Evolutionary conservation across 2,329 filamentous ascomycete genomes (phyloP).

Genomic region (Aspergillus japonicus): DNA sequence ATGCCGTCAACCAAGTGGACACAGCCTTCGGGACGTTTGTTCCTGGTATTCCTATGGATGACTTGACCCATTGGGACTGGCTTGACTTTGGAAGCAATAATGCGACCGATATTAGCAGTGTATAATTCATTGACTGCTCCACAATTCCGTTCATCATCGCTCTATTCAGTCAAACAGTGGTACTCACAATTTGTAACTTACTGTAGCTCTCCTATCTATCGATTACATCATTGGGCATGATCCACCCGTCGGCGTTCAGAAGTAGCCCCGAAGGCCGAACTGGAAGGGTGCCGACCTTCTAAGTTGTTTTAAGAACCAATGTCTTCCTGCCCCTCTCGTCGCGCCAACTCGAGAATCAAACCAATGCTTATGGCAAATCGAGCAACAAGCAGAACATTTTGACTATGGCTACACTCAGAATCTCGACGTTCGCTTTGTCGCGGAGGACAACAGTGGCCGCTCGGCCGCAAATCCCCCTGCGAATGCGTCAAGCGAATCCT

Average conservation of each 20-base stretch:
- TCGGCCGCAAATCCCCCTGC: conserved; percentile 23
- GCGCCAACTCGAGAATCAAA: neutral
- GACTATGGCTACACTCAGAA: conserved; percentile 28
- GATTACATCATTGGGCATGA: neutral
- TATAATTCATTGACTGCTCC: neutral
- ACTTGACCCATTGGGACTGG: conserved; percentile 60
- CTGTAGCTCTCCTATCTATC: neutral
- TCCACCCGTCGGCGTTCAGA: conserved; percentile 28
- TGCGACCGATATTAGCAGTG: conserved; percentile 23
- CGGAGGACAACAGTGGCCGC: conserved; percentile 24
- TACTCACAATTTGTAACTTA: too few species aligned
- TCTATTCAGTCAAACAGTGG: too few species aligned
- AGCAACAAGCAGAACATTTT: neutral
- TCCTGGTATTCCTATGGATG: conserved; percentile 59
- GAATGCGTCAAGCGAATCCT: conserved; percentile 17
- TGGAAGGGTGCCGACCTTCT: conserved; percentile 13
- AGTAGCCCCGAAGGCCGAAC: conserved; percentile 27
- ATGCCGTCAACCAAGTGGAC: conserved; percentile 63
- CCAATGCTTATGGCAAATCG: neutral
- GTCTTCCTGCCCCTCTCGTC: conserved; percentile 1
- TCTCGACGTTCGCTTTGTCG: conserved; percentile 24
- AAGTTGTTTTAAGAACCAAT: conserved; percentile 14
- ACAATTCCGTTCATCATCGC: too few species aligned
- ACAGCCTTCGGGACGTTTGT: conserved; percentile 58
- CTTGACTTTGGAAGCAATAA: conserved; percentile 43